Evolutionary conservation across 2,329 filamentous ascomycete genomes (phyloP), one percentile per base, ranked within the genome.

Genomic region (Pestalotiopsis sp.): DNA sequence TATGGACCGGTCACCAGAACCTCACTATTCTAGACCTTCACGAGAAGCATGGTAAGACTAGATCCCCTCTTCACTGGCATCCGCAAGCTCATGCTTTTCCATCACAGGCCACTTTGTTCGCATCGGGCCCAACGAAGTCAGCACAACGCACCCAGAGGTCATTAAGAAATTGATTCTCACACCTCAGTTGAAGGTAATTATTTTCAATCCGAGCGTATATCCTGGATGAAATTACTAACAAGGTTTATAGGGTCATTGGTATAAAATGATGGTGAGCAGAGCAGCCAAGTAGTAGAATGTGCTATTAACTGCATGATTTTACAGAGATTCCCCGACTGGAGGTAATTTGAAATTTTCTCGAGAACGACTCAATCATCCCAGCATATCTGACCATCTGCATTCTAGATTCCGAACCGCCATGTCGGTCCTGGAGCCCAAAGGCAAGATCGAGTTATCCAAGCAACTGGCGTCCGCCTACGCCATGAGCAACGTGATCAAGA

Each of bases 401-500:
- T 17, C 11, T 38, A 65, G 69, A 11, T 70, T 61, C 17, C 58
- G 49, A 27, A 67, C 65, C 23, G 36, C 69, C 25, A 59, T 69
- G 49, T 67, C 65, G 13, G 63, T 58, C 1, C 31, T 65, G 2
- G 67, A 69, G 17, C 69, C 69, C 25, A 70, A 67, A 23, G 61
- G 41, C 31, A 70, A 70, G 66, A 25, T 63, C 38, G 69, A 69
- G 58, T 31, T 61, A 11, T 69, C 67, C 7, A 52, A 57, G 13
- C 57, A 41, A 6, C 27, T 67, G 9, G 61, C 68, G 3, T 59
- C 68, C 1, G 65, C 41, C 7, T 69, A 66, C 5, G 69, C 77
- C 1, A 68, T 78, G 4, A 82, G 70, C 81, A 81, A 66, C 60
- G 49, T 71, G 1, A 31, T 70, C 66, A 9, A 68, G 70, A 45